phyloP scores from a whole-genome alignment of 805 yeast genomes.

The Wickerhamiella galacta region DNA sequence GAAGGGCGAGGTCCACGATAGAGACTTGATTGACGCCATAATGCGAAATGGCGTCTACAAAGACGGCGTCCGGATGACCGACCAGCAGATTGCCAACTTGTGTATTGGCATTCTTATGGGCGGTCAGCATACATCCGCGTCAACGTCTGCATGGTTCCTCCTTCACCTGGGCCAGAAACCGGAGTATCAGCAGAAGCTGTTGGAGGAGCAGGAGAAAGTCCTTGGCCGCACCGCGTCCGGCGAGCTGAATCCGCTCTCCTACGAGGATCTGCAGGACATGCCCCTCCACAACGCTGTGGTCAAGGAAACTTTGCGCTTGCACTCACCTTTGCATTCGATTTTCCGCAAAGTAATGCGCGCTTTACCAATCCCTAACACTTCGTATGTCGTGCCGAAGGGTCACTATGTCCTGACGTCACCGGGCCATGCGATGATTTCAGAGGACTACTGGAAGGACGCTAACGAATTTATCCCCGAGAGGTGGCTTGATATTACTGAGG shows the following conservation, averaged over 20 bases:
- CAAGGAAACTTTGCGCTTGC: slow-evolving; percentile 89
- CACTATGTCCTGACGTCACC: slow-evolving; percentile 87
- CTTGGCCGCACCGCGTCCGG: slow-evolving; percentile 25
- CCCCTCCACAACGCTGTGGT: slow-evolving; percentile 67
- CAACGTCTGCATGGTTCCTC: slow-evolving; percentile 90
- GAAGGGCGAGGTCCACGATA: slow-evolving; percentile 58
- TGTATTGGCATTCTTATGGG: slow-evolving; percentile 96
- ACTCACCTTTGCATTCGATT: slow-evolving; percentile 90
- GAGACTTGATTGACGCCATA: slow-evolving; percentile 80
- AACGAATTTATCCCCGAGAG: slow-evolving; percentile 64
- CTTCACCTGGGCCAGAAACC: slow-evolving; percentile 82
- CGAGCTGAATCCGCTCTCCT: slow-evolving; percentile 42
- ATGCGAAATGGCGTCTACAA: slow-evolving; percentile 73
- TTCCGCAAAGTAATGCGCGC: slow-evolving; percentile 78
- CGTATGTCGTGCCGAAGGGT: slow-evolving; percentile 72
- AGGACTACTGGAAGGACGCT: slow-evolving; percentile 65
- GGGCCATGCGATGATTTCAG: slow-evolving; percentile 71
- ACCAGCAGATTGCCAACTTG: slow-evolving; percentile 83
- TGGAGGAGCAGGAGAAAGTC: slow-evolving; percentile 52
- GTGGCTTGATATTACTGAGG: slow-evolving; percentile 35
- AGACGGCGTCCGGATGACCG: slow-evolving; percentile 90
- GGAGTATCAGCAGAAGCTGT: slow-evolving; percentile 66
- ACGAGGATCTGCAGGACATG: slow-evolving; percentile 70
- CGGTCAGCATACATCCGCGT: slow-evolving; percentile 95
- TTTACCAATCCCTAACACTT: slow-evolving; percentile 62